phyloP scores from a whole-genome alignment of 257 asterid species.

The Solanum pimpinellifolium region DNA sequence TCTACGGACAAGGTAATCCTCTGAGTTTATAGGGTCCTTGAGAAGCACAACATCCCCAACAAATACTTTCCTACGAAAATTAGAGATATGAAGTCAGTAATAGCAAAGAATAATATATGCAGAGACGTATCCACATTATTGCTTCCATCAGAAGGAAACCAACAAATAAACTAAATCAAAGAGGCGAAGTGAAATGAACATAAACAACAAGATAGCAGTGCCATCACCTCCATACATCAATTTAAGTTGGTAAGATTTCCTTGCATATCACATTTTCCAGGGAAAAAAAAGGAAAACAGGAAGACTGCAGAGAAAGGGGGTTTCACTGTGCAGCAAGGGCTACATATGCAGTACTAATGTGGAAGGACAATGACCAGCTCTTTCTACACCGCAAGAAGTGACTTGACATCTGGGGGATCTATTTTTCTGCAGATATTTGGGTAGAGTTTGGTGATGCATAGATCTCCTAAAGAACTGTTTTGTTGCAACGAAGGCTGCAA shows the following conservation, averaged over 20 bases:
- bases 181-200: background rate
- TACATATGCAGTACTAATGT: background rate
- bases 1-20: constrained; percentile 61
- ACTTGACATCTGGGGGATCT: background rate
- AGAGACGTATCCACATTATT: background rate
- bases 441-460: background rate
- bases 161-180: background rate
- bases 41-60: constrained; percentile 77
- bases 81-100: background rate
- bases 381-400: background rate
- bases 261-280: background rate
- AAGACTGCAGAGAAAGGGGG: background rate
- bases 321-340: background rate
- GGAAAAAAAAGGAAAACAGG: background rate
- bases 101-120: background rate
- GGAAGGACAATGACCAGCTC: background rate
- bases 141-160: background rate
- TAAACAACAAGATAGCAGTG: background rate
- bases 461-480: background rate
- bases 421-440: background rate
- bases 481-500: background rate
- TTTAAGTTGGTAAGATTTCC: background rate
- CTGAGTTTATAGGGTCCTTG: constrained; percentile 48
- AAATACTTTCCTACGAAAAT: constrained; percentile 37
- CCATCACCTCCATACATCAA: background rate